phyloP scores from a whole-genome alignment of 2,329 filamentous ascomycete genomes.

The Diatrype stigma region DNA sequence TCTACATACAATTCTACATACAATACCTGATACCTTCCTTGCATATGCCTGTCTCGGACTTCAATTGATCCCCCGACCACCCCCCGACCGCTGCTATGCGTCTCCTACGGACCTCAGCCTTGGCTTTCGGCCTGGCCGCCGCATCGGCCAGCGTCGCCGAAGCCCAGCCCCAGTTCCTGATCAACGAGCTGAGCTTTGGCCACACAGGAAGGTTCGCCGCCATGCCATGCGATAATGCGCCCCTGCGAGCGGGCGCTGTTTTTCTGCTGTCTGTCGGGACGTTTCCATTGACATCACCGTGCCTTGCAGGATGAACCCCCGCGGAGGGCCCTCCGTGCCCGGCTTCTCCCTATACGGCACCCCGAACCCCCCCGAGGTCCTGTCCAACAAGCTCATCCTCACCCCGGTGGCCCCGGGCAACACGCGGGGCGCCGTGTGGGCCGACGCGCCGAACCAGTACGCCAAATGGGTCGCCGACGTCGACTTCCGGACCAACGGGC shows the following conservation, averaged over 20 bases:
- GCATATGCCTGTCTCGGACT: neutral
- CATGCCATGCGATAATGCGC: constrained; percentile 1
- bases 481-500: constrained; percentile 81
- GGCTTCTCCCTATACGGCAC: constrained; percentile 53
- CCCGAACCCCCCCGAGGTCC: constrained; percentile 54
- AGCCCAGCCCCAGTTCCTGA: constrained; percentile 59
- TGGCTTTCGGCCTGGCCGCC: constrained; percentile 40
- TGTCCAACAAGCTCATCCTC: constrained; percentile 88
- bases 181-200: constrained; percentile 76
- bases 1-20: too few relatives aligned
- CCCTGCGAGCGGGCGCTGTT: too few relatives aligned
- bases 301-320: constrained; percentile 57
- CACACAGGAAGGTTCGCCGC: constrained; percentile 53
- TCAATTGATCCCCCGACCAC: neutral
- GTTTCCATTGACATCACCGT: neutral
- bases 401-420: constrained; percentile 86
- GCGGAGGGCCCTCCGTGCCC: constrained; percentile 48
- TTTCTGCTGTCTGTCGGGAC: constrained; percentile 6
- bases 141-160: constrained; percentile 40
- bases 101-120: constrained; percentile 29
- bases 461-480: constrained; percentile 78
- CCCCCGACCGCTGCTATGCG: constrained; percentile 38
- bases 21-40: too few relatives aligned
- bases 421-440: constrained; percentile 79
- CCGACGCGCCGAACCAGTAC: constrained; percentile 57